Percentiles rank a stretch among this genome's conserved stretches.
Conservation (phyloP, 371 early-diverging fungal species). For the Mortierella sp. region DNA sequence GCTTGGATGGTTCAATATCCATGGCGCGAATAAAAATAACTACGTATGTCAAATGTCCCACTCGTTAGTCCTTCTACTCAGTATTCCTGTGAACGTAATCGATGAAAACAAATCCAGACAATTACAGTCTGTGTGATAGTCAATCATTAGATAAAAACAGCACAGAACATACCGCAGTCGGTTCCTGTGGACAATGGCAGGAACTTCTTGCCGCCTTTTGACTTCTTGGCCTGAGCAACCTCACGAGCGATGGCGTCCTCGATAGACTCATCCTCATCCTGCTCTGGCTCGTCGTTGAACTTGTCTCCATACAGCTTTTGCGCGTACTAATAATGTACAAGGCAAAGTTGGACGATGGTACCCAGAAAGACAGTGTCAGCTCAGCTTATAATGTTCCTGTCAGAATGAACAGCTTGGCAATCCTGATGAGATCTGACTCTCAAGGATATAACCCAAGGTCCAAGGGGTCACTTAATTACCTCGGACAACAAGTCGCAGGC, state of each 20-base stretch:
- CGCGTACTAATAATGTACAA: conserved; percentile 60
- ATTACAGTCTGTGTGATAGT: too few species aligned
- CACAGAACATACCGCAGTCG: conserved; percentile 66
- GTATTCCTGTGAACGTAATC: background rate
- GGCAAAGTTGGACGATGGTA: background rate
- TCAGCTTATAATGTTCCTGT: background rate
- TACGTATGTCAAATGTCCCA: conserved; percentile 13
- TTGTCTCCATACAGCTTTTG: conserved; percentile 63
- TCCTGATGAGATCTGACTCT: background rate
- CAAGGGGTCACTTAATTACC: conserved; percentile 51
- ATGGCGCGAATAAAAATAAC: conserved; percentile 67
- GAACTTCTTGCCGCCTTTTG: conserved; percentile 63
- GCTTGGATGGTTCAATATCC: conserved; percentile 70
- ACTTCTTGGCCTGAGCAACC: conserved; percentile 69
- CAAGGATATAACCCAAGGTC: background rate
- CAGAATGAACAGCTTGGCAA: background rate
- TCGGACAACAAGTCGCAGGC: conserved; percentile 69
- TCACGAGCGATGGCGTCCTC: conserved; percentile 80
- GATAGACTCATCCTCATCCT: conserved; percentile 64
- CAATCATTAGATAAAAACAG: background rate
- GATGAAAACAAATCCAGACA: background rate
- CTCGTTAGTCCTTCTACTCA: background rate
- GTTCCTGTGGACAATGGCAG: conserved; percentile 67
- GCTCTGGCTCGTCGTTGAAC: conserved; percentile 47
- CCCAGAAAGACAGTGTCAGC: background rate